phyloP scores from a whole-genome alignment of 345 rosid genomes.

The Acer saccharum region DNA sequence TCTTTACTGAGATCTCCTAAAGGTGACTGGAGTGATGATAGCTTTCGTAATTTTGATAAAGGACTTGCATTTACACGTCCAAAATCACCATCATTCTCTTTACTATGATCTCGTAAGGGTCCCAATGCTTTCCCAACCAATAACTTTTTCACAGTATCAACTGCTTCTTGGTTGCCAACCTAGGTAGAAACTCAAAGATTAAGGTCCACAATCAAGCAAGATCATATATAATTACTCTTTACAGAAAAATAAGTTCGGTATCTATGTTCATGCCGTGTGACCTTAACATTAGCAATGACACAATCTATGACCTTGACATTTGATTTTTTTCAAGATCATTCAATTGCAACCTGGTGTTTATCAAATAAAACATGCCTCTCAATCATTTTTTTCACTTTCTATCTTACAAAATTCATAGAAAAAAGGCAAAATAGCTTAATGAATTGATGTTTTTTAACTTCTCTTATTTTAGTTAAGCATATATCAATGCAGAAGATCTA shows the following conservation, averaged over 20 bases:
- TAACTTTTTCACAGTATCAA: slow-evolving; percentile 44
- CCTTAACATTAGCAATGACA: neutral
- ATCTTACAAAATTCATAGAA: neutral
- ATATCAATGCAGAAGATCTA: neutral
- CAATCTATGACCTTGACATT: neutral
- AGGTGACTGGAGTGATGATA: slow-evolving; percentile 37
- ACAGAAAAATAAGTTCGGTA: neutral
- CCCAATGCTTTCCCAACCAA: slow-evolving; percentile 38
- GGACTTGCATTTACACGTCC: slow-evolving; percentile 44
- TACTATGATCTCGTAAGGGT: neutral
- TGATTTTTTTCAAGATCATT: neutral
- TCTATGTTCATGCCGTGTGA: neutral
- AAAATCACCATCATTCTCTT: slow-evolving; percentile 17
- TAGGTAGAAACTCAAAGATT: slow-evolving; percentile 16
- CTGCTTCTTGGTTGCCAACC: slow-evolving; percentile 80
- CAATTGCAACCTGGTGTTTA: neutral
- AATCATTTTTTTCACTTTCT: neutral
- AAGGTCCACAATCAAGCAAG: slow-evolving; percentile 16
- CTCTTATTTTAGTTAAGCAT: neutral
- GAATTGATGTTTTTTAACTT: neutral
- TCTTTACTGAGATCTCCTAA: neutral
- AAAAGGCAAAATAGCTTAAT: neutral
- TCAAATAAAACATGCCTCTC: neutral
- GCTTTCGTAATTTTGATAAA: slow-evolving; percentile 54
- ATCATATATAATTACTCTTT: neutral